These are phyloP conservation scores for Phialophora macrospora DNA, from an alignment of 2,329 filamentous ascomycete species.

Conservation along the genomic window DNA sequence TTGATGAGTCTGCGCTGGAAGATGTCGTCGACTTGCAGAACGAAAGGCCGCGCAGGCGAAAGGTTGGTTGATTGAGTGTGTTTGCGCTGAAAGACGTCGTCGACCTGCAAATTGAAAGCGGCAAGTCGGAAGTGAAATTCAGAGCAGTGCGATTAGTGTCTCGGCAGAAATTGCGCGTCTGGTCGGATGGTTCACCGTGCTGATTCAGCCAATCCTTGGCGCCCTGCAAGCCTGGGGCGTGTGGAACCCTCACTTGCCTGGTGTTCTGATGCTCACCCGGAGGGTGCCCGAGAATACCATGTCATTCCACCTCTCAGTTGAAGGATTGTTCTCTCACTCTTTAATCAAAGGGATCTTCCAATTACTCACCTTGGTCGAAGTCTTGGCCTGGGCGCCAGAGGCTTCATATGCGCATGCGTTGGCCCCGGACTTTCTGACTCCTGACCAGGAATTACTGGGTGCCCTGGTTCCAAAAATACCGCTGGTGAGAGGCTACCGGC, in stretches of 20 bases:
- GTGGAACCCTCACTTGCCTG: neutral
- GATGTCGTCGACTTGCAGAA: constrained; percentile 32
- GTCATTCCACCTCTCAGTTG: constrained; percentile 24
- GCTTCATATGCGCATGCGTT: constrained; percentile 13
- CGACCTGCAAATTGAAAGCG: constrained; percentile 7
- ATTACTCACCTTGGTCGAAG: neutral
- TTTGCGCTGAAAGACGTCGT: constrained; percentile 26
- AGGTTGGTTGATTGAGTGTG: constrained; percentile 11
- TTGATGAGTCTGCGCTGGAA: constrained; percentile 7
- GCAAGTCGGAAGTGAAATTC: constrained; percentile 1
- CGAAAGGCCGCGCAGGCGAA: constrained; percentile 20
- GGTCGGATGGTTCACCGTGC: neutral
- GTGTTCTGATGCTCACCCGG: neutral
- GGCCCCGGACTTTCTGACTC: constrained; percentile 17
- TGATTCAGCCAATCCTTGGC: neutral
- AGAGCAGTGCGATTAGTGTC: constrained; percentile 14
- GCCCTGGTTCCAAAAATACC: constrained; percentile 26
- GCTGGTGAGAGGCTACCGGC: constrained; percentile 17
- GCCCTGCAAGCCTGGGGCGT: neutral
- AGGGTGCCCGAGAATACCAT: constrained; percentile 3
- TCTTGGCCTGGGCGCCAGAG: neutral
- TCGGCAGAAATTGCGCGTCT: constrained; percentile 9
- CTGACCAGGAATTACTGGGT: constrained; percentile 16
- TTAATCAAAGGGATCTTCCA: constrained; percentile 3
- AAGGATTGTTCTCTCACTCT: neutral